phyloP scores from a whole-genome alignment of 495 filamentous ascomycete species.

The Amorphotheca resinae region DNA sequence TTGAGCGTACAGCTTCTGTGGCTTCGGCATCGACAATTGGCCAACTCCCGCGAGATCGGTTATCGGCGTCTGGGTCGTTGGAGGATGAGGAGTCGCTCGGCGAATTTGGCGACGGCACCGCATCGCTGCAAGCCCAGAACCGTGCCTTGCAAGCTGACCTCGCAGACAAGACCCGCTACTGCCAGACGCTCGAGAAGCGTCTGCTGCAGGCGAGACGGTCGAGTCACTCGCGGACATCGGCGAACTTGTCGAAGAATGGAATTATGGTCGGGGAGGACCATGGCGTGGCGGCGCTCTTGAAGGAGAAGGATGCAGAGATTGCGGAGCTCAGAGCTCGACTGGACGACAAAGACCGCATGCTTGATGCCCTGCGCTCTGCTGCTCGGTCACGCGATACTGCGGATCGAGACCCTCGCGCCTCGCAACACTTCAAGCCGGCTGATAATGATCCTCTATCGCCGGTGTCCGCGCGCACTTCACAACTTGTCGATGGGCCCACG shows the following conservation, averaged over 20 bases:
- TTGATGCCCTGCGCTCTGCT: slow-evolving; percentile 74
- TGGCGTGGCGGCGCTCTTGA: slow-evolving; percentile 51
- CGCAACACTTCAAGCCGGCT: slow-evolving; percentile 2
- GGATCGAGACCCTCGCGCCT: slow-evolving; percentile 28
- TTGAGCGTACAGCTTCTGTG: slow-evolving; percentile 53
- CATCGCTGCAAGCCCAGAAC: slow-evolving; percentile 68
- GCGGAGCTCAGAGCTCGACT: slow-evolving; percentile 76
- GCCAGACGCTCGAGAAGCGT: slow-evolving; percentile 82
- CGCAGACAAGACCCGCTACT: slow-evolving; percentile 90
- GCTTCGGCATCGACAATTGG: slow-evolving; percentile 50
- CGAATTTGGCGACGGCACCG: slow-evolving; percentile 80
- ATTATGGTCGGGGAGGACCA: slow-evolving; percentile 54
- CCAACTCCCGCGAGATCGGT: slow-evolving; percentile 24
- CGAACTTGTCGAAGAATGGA: slow-evolving; percentile 47
- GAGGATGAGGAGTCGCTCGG: slow-evolving; percentile 66
- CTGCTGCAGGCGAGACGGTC: slow-evolving; percentile 83
- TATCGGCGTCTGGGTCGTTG: slow-evolving; percentile 26
- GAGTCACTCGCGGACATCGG: slow-evolving; percentile 75
- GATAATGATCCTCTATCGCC: slow-evolving; percentile 29
- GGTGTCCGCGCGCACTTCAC: slow-evolving; percentile 32
- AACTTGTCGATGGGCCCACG: slow-evolving; percentile 28
- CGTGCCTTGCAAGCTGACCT: slow-evolving; percentile 86
- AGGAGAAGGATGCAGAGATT: slow-evolving; percentile 91
- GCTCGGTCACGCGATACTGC: slow-evolving; percentile 78
- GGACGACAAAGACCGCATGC: slow-evolving; percentile 94